Conservation (phyloP, 306 rosid species). For the Cucurbita maxima region DNA sequence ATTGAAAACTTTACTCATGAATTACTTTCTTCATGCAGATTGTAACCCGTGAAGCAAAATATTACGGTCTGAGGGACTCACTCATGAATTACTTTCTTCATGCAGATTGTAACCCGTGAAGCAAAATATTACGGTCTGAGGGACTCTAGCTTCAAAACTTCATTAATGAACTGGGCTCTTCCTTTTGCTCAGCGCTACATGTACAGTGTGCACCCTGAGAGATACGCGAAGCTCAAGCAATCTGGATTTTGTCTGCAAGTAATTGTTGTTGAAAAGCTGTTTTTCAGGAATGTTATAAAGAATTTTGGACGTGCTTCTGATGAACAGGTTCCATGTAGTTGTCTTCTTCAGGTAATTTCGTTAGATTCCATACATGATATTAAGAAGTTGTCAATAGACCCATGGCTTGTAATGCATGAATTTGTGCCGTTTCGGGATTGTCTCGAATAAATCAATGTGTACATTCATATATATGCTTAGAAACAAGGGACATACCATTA, state of each 20-base stretch:
- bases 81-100: slow-evolving; percentile 7
- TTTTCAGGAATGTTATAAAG: slow-evolving; percentile 60
- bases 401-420: neutral
- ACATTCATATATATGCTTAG: neutral
- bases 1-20: neutral
- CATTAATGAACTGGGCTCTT: slow-evolving; percentile 69
- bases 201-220: slow-evolving; percentile 30
- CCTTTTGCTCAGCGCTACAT: slow-evolving; percentile 90
- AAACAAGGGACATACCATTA: neutral
- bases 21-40: slow-evolving; percentile 40
- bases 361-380: neutral
- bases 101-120: slow-evolving; percentile 84
- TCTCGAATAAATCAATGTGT: neutral
- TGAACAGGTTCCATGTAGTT: slow-evolving; percentile 38
- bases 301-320: slow-evolving; percentile 30
- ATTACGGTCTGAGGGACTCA: slow-evolving; percentile 41
- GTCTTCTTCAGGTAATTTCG: slow-evolving; percentile 61
- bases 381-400: neutral
- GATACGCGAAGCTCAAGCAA: slow-evolving; percentile 52
- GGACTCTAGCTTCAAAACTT: slow-evolving; percentile 38
- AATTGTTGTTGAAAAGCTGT: slow-evolving; percentile 64
- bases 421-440: neutral
- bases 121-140: slow-evolving; percentile 47
- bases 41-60: slow-evolving; percentile 72
- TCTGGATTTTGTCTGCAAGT: slow-evolving; percentile 49